phyloP scores from a whole-genome alignment of 2,329 filamentous ascomycete species.

The Nakataea oryzae region DNA sequence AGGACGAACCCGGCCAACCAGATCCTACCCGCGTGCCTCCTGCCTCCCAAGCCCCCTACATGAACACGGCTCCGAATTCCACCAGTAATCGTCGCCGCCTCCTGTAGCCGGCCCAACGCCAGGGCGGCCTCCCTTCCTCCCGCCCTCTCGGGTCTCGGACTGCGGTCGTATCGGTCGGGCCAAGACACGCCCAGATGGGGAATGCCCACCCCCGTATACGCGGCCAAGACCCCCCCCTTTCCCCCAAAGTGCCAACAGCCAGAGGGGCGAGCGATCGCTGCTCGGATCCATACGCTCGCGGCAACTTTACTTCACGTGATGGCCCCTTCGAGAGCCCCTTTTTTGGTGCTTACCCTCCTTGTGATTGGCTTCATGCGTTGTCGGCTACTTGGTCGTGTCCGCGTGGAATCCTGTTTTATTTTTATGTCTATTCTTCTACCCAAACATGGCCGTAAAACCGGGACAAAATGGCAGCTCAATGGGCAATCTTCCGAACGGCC shows the following conservation, averaged over 20 bases:
- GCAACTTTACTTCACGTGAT: not conserved
- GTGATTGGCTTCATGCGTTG: not conserved
- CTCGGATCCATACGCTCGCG: not conserved
- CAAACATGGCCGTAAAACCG: too few species aligned
- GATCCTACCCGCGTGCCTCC: too few species aligned
- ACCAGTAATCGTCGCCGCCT: not conserved
- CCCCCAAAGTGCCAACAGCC: too few species aligned
- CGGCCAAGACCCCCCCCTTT: too few species aligned
- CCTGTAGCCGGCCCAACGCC: not conserved
- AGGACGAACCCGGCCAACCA: not conserved
- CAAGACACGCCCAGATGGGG: not conserved
- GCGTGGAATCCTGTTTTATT: not conserved
- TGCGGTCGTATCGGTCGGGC: not conserved
- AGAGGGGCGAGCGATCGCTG: too few species aligned
- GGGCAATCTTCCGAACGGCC: constrained; percentile 26
- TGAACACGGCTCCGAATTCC: not conserved
- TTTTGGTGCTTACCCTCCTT: not conserved
- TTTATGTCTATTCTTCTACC: too few species aligned
- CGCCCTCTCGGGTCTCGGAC: not conserved
- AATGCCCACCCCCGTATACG: not conserved
- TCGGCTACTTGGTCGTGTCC: not conserved
- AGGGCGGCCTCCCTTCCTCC: not conserved
- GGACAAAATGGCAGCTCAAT: not conserved
- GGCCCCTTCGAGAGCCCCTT: not conserved
- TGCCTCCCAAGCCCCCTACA: too few species aligned